Evolutionary conservation across 2,329 filamentous ascomycete species (phyloP), one percentile per base, ranked within the genome.

Genomic region (Trichoderma oligosporum): DNA sequence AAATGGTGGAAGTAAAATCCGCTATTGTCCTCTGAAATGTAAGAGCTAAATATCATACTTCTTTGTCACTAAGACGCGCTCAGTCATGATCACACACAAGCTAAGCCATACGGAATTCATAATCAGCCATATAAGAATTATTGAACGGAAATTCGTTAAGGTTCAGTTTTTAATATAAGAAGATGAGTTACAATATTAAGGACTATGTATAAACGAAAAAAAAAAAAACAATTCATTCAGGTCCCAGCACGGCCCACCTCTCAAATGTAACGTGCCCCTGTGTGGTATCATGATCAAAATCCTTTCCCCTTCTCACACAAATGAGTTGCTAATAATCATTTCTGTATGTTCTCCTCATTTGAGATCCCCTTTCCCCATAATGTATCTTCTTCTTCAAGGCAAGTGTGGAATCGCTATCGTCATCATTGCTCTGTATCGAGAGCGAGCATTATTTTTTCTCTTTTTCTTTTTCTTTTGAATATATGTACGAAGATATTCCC

Each of bases 271-370:
- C 33, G 24, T 38, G 31, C 52, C 52, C 51, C 52, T 38, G n/a
- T 36, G 52, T 55, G 52, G 52, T 55, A 55, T 55, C 52, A 55
- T 55, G 24, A 38, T 45, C 41, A 29, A 55, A 22, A 27, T 22
- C 33, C 6, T 55, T 22, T 31, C 22, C 41, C 33, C 4, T 31
- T 36, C 29, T 24, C 31, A 22, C 41, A n/a, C 16, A 55, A 45
- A 38, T 73, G 29, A 78, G 74, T 52, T 68, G 71, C 24, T 63
- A 46, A 22, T 14, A 22, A 11, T 44, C 38, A n/a, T 36, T 38
- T 8, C 22, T 45, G 31, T 46, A 46, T 55, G 24, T 55, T 45
- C 41, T 38, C 27, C 31, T 11, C 41, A 12, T 11, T 36, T 38
- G n/a, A 14, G 29, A 46, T 46, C 41, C 16, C 35, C 24, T 14